Evolutionary conservation across 2,329 filamentous ascomycete species (phyloP).

Genomic region (Trichothecium sympodiale): DNA sequence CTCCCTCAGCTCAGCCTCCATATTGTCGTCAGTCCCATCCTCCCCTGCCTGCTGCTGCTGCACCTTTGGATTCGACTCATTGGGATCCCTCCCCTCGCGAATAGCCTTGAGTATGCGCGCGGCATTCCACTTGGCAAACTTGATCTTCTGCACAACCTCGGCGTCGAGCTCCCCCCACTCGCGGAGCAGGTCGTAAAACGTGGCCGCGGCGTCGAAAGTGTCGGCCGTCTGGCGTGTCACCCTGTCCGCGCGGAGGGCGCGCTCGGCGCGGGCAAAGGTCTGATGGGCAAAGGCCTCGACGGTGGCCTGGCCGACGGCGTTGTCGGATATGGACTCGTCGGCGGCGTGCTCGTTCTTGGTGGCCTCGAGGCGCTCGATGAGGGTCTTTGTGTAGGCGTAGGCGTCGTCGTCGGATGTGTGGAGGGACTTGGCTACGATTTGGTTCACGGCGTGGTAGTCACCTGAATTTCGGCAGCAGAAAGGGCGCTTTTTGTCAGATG

Average conservation of each 20-base stretch:
- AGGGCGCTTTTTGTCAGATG: too few species aligned
- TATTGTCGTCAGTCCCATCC: slow-evolving; percentile 5
- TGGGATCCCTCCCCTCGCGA: slow-evolving; percentile 84
- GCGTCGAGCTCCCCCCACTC: slow-evolving; percentile 71
- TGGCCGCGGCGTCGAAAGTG: slow-evolving; percentile 85
- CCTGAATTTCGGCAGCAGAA: slow-evolving; percentile 45
- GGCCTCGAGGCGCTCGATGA: slow-evolving; percentile 84
- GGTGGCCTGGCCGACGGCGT: slow-evolving; percentile 78
- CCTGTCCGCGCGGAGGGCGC: slow-evolving; percentile 70
- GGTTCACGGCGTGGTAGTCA: slow-evolving; percentile 86
- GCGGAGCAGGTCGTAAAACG: slow-evolving; percentile 78
- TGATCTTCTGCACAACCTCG: slow-evolving; percentile 77
- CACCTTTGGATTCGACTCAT: slow-evolving; percentile 71
- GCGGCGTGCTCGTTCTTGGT: slow-evolving; percentile 50
- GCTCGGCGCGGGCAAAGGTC: slow-evolving; percentile 75
- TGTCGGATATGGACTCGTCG: slow-evolving; percentile 74
- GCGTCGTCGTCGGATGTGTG: slow-evolving; percentile 71
- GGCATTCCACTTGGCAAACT: slow-evolving; percentile 94
- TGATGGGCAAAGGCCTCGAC: slow-evolving; percentile 90
- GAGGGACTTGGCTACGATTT: slow-evolving; percentile 71
- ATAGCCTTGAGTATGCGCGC: slow-evolving; percentile 82
- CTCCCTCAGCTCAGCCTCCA: slow-evolving; percentile 23
- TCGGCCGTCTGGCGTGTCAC: slow-evolving; percentile 88
- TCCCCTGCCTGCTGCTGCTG: slow-evolving; percentile 16
- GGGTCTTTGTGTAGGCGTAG: slow-evolving; percentile 64